These are phyloP conservation scores for Phalaenopsis aphrodite DNA, from an alignment of 106 monocot species.

Conservation along the genomic window DNA sequence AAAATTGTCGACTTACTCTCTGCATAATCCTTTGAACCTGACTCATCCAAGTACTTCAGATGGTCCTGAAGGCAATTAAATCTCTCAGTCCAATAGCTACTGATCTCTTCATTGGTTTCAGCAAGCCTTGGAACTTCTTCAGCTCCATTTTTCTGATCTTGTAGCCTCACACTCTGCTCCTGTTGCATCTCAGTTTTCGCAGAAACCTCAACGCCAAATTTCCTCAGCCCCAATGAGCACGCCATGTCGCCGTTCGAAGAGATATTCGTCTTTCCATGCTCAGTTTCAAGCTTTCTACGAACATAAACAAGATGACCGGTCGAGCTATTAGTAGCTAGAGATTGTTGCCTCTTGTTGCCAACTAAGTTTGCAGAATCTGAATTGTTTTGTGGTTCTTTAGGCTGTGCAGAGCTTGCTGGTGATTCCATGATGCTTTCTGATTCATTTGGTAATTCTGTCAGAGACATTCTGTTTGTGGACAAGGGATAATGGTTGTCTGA, in stretches of 20 bases:
- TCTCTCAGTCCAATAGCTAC: slow-evolving; percentile 7
- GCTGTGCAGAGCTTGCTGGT: slow-evolving; percentile 19
- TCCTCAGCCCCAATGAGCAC: not conserved
- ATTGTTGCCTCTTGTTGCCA: slow-evolving; percentile 47
- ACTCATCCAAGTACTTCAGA: slow-evolving; percentile 5
- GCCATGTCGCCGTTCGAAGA: not conserved
- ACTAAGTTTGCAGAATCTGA: slow-evolving; percentile 17
- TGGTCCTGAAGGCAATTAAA: slow-evolving; percentile 3
- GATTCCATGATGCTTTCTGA: slow-evolving; percentile 5
- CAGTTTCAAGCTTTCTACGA: slow-evolving; percentile 63
- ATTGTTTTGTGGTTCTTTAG: slow-evolving; percentile 22
- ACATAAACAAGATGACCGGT: slow-evolving; percentile 67
- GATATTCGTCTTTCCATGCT: slow-evolving; percentile 26
- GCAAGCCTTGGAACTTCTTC: not conserved
- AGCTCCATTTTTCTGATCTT: not conserved
- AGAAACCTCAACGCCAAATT: not conserved
- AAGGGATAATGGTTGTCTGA: not conserved
- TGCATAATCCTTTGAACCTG: slow-evolving; percentile 7
- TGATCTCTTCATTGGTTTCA: not conserved
- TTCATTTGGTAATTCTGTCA: not conserved
- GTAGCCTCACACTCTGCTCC: not conserved
- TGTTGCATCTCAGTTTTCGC: not conserved
- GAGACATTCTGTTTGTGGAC: slow-evolving; percentile 2
- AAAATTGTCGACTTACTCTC: not conserved
- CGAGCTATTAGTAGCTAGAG: slow-evolving; percentile 11